These are phyloP conservation scores for Acer campestre DNA, from an alignment of 345 rosid species.

Conservation along the genomic window DNA sequence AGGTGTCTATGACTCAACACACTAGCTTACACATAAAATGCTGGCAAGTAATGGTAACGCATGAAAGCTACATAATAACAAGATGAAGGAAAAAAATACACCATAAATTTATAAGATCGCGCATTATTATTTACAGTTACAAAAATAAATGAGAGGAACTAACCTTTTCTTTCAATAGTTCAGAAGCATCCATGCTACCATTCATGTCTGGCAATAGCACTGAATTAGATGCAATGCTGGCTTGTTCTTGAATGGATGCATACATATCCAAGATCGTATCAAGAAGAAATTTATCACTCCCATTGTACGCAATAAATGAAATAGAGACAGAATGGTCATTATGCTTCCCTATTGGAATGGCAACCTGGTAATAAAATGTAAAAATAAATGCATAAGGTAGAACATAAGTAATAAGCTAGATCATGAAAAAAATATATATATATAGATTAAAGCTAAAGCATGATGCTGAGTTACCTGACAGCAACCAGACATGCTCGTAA, in stretches of 20 bases:
- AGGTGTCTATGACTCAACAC: background rate
- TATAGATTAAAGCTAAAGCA: constrained; percentile 17
- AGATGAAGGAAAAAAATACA: background rate
- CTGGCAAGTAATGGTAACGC: background rate
- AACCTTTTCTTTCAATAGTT: constrained; percentile 89
- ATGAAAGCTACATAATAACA: background rate
- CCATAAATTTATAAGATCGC: background rate
- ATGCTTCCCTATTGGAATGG: constrained; percentile 77
- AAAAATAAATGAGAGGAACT: constrained; percentile 8
- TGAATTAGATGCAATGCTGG: constrained; percentile 53
- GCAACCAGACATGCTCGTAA: constrained; percentile 93
- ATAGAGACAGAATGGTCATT: constrained; percentile 70
- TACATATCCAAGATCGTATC: constrained; percentile 81
- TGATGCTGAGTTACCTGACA: constrained; percentile 64
- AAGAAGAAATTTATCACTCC: constrained; percentile 91
- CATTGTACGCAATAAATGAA: constrained; percentile 75
- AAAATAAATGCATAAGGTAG: constrained; percentile 13
- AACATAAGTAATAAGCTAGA: constrained; percentile 10
- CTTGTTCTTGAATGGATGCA: constrained; percentile 80
- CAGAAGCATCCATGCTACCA: constrained; percentile 69
- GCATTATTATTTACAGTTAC: background rate
- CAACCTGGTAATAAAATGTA: constrained; percentile 52
- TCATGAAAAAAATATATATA: constrained; percentile 4
- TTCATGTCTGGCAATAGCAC: constrained; percentile 49
- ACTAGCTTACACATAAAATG: background rate